phyloP scores from a whole-genome alignment of 2,329 filamentous ascomycete species.

The Neurospora crassa region DNA sequence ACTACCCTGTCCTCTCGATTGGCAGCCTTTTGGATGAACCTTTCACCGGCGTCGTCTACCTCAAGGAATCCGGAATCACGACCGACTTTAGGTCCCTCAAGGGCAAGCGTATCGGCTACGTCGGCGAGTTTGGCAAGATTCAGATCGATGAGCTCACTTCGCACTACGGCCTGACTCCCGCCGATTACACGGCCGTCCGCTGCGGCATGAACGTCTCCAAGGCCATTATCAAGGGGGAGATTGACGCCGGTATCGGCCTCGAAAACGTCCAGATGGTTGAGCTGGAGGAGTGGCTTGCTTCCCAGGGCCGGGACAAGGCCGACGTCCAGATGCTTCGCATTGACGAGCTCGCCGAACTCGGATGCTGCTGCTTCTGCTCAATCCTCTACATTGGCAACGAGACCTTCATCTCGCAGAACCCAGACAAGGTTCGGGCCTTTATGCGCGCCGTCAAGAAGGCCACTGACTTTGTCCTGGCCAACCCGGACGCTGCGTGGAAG shows the following conservation, averaged over 20 bases:
- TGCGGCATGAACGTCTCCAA: constrained; percentile 77
- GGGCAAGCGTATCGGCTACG: constrained; percentile 70
- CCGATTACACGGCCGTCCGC: constrained; percentile 66
- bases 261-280: constrained; percentile 82
- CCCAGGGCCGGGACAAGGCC: constrained; percentile 49
- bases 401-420: constrained; percentile 54
- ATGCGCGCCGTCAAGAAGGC: constrained; percentile 65
- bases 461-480: constrained; percentile 59
- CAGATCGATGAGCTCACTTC: constrained; percentile 74
- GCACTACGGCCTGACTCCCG: constrained; percentile 64
- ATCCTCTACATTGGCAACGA: constrained; percentile 77
- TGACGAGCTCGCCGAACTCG: constrained; percentile 68
- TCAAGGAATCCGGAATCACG: constrained; percentile 66
- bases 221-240: constrained; percentile 62
- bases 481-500: constrained; percentile 53
- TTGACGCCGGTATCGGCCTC: constrained; percentile 63
- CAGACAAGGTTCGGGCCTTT: constrained; percentile 57
- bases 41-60: constrained; percentile 70
- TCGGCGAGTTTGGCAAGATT: constrained; percentile 75
- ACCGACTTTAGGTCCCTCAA: constrained; percentile 65
- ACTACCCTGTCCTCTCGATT: constrained; percentile 63
- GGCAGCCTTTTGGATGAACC: constrained; percentile 70
- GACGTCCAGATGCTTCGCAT: constrained; percentile 77
- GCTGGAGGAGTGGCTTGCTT: constrained; percentile 63
- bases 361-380: constrained; percentile 77